Evolutionary conservation across 108 stramenopile genomes (phyloP).

Genomic region (Conticribra weissflogii): DNA sequence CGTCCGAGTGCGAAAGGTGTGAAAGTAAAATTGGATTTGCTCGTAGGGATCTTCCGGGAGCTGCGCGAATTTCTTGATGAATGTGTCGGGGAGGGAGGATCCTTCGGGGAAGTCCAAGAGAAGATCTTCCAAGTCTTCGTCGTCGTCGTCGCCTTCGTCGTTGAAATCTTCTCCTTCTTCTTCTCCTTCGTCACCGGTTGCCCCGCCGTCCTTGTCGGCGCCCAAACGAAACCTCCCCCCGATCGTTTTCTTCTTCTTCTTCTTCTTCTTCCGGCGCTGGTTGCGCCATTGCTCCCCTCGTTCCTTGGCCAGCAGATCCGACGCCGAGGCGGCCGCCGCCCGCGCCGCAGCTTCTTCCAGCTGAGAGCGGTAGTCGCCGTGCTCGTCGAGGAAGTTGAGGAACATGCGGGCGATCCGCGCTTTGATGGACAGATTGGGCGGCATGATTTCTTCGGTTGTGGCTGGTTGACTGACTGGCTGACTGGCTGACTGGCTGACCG

Average conservation of each 20-base stretch:
- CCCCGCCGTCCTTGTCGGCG: conserved; percentile 6
- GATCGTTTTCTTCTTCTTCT: conserved; percentile 2
- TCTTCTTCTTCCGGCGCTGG: conserved; percentile 9
- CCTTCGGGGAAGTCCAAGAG: background rate
- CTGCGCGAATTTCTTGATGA: background rate
- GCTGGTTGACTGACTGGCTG: too few species aligned
- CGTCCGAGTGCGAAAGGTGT: conserved; percentile 26
- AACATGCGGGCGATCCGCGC: conserved; percentile 40
- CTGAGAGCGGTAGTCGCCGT: conserved; percentile 39
- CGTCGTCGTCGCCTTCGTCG: conserved; percentile 13
- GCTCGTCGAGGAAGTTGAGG: conserved; percentile 56
- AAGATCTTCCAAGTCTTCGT: conserved; percentile 1
- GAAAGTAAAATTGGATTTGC: conserved; percentile 49
- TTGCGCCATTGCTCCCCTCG: conserved; percentile 8
- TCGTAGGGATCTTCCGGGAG: conserved; percentile 55
- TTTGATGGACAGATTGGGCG: conserved; percentile 21
- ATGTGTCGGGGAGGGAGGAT: background rate
- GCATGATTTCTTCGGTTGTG: too few species aligned
- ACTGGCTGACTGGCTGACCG: too few species aligned
- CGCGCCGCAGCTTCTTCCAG: conserved; percentile 53
- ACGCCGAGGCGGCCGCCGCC: conserved; percentile 39
- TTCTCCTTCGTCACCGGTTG: too few species aligned
- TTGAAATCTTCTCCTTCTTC: conserved; percentile 13
- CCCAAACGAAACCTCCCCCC: conserved; percentile 1
- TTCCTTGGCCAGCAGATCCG: conserved; percentile 24